These are phyloP conservation scores for Magnusiomyces magnusii DNA, from an alignment of 1,139 yeast genomes.

Conservation along the genomic window DNA sequence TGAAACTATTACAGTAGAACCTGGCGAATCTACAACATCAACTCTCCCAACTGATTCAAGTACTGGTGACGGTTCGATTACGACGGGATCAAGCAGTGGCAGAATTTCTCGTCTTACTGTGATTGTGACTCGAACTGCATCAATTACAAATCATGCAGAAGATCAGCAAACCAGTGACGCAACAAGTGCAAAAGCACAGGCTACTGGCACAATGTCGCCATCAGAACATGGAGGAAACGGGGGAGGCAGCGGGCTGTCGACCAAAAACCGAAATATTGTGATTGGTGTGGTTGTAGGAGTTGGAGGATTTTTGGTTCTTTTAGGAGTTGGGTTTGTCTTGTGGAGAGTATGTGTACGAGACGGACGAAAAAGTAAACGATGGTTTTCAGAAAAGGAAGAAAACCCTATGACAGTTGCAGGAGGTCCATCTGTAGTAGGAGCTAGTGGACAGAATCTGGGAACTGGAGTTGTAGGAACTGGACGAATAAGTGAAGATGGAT, in stretches of 20 bases:
- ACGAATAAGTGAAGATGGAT: neutral
- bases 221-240: slow-evolving; percentile 2
- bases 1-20: too few relatives aligned
- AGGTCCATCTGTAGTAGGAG: neutral
- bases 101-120: too few relatives aligned
- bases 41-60: too few relatives aligned
- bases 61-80: too few relatives aligned
- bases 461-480: too few relatives aligned
- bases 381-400: neutral
- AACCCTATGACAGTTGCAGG: neutral
- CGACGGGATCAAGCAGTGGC: too few relatives aligned
- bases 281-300: slow-evolving; percentile 32
- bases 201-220: neutral
- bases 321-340: slow-evolving; percentile 25
- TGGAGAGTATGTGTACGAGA: slow-evolving; percentile 25
- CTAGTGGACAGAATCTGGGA: too few relatives aligned
- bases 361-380: neutral
- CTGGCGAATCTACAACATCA: too few relatives aligned
- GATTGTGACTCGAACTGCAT: too few relatives aligned
- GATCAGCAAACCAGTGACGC: too few relatives aligned
- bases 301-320: slow-evolving; percentile 28
- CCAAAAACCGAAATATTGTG: slow-evolving; percentile 26
- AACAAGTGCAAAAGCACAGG: too few relatives aligned
- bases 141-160: too few relatives aligned
- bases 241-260: slow-evolving; percentile 24